phyloP scores from a whole-genome alignment of 805 yeast genomes.

The Phaffomyces antillensis region DNA sequence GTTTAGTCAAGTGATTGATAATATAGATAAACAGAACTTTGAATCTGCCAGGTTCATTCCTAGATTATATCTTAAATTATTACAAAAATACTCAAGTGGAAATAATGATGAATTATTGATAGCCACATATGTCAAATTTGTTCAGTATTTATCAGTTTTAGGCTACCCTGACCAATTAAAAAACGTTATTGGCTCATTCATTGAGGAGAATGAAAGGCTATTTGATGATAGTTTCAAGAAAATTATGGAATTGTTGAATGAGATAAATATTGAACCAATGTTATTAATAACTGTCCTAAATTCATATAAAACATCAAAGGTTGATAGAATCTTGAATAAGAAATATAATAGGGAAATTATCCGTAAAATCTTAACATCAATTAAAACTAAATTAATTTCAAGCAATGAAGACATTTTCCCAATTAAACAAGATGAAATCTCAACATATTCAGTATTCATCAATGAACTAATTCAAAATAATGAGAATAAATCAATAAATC shows the following conservation, averaged over 20 bases:
- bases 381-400: too few relatives aligned
- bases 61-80: slow-evolving; percentile 15
- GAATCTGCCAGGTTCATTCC: slow-evolving; percentile 20
- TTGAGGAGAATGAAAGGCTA: not conserved
- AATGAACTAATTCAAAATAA: too few relatives aligned
- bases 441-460: too few relatives aligned
- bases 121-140: slow-evolving; percentile 9
- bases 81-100: slow-evolving; percentile 1
- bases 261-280: not conserved
- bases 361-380: too few relatives aligned
- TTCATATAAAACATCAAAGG: too few relatives aligned
- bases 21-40: slow-evolving; percentile 12
- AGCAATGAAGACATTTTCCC: too few relatives aligned
- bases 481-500: too few relatives aligned
- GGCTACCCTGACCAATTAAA: slow-evolving; percentile 11
- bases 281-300: too few relatives aligned
- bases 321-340: too few relatives aligned
- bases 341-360: too few relatives aligned
- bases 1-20: slow-evolving; percentile 6
- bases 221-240: not conserved
- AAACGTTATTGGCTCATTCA: not conserved
- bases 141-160: slow-evolving; percentile 10
- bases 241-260: slow-evolving; percentile 3
- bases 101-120: slow-evolving; percentile 7
- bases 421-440: too few relatives aligned